Base-by-base conservation (phyloP, 768 basidiomycete species). In the Xerocomellus chrysenteron region DNA sequence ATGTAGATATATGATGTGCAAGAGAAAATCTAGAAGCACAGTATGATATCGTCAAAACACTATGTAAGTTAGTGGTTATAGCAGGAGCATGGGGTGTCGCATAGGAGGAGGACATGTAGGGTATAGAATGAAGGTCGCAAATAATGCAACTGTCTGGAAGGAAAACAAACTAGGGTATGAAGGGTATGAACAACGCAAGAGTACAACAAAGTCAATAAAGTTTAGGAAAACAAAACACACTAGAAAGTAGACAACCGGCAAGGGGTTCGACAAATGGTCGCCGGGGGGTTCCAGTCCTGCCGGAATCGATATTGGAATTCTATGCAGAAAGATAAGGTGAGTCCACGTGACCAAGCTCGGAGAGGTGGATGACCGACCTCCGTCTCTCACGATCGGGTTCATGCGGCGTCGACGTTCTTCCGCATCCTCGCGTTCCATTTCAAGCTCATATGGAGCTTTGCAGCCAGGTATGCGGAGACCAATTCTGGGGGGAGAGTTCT, bases 261-360 rank as follows among this genome's bases (percentile, higher is more conserved):
- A n/a, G 82, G 82, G 26, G 76, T 80, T 35, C 75, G 71, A 40
- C 78, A 76, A 9, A 81, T 55, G 26, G 64, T 73, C 14, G 75
- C 64, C 8, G 68, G 35, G n/a, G 78, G 78, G 62, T 81, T 80
- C 45, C 75, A 75, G 56, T 81, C 74, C 63, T 75, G 78, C 45
- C 79, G 77, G 59, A 81, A 81, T 46, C 87, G 80, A 56, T 87
- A 84, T 67, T 86, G 85, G 73, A 89, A 87, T n/a, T 78, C 83
- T 82, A 47, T 1, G 21, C 1, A 21, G 24, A 40, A 50, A 40
- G 44, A 49, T 44, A 28, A 39, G 26, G 37, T 64, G 21, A 58
- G 52, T n/a, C 35, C 45, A 42, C 40, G 44, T 43, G 52, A 33
- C 43, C 14, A 32, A 47, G 52, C 46, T 12, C 9, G 32, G 24